Evolutionary conservation across 768 basidiomycete species (phyloP).

Genomic region (Mycena polygramma): DNA sequence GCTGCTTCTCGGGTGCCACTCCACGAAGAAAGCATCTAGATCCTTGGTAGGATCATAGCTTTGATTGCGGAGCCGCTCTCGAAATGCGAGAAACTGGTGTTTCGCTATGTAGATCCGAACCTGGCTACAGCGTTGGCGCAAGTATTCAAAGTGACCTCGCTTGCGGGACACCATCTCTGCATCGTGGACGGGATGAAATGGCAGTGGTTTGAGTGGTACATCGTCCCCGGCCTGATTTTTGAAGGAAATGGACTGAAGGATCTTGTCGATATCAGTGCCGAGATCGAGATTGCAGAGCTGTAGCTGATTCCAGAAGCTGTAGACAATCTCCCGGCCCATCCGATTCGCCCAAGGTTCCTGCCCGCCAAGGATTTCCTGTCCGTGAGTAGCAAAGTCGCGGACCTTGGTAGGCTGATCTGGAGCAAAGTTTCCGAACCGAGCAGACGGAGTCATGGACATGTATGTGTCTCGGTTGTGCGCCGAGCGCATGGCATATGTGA

Average conservation of each 20-base stretch:
- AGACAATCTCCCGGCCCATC: conserved; percentile 4
- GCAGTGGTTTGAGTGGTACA: neutral
- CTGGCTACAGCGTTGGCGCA: neutral
- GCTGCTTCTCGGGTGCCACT: conserved; percentile 1
- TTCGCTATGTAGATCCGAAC: neutral
- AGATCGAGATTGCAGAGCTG: conserved; percentile 9
- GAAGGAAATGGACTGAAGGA: conserved; percentile 1
- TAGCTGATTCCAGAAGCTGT: neutral
- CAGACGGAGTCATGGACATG: conserved; percentile 7
- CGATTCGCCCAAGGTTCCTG: conserved; percentile 5
- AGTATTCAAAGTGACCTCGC: neutral
- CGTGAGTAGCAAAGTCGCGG: neutral
- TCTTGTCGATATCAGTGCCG: neutral
- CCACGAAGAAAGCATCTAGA: neutral
- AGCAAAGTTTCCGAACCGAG: neutral
- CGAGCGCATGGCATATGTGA: neutral
- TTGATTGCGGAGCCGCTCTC: neutral
- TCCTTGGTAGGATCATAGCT: neutral
- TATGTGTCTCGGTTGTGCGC: conserved; percentile 1
- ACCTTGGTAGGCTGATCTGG: neutral
- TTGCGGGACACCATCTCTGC: neutral
- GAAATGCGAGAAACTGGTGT: neutral
- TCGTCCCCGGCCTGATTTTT: neutral
- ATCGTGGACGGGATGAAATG: neutral
- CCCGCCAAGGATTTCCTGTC: conserved; percentile 4